A percentile compares a stretch with the other conserved stretches of the same genome.
These are phyloP conservation scores for Immersiella caudata DNA, from an alignment of 495 filamentous ascomycete genomes.

Conservation along the genomic window DNA sequence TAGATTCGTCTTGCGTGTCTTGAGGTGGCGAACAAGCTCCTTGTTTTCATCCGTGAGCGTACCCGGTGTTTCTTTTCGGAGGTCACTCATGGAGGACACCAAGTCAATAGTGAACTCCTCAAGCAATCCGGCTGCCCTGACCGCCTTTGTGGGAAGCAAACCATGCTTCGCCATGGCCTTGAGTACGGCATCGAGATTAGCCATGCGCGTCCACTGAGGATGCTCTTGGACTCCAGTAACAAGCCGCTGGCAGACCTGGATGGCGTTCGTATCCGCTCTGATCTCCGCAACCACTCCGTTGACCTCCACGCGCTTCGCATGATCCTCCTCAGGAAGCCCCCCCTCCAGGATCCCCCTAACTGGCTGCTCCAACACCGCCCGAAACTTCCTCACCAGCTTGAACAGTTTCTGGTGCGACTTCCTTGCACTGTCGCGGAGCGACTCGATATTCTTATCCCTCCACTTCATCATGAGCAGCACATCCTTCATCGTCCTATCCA, in stretches of 20 bases:
- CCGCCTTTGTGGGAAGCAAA: conserved; percentile 50
- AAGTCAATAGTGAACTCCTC: conserved; percentile 68
- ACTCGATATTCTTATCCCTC: conserved; percentile 94
- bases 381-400: conserved; percentile 86
- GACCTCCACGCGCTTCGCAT: conserved; percentile 3
- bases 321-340: conserved; percentile 61
- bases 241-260: conserved; percentile 53
- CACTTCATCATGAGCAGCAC: conserved; percentile 87
- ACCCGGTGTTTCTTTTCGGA: conserved; percentile 79
- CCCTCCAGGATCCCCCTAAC: conserved; percentile 64
- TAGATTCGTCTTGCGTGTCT: conserved; percentile 85
- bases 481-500: conserved; percentile 87
- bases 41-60: conserved; percentile 81
- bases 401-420: conserved; percentile 91
- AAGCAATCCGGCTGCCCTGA: conserved; percentile 63
- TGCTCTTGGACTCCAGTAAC: conserved; percentile 60
- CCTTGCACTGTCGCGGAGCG: conserved; percentile 81
- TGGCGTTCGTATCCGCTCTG: conserved; percentile 48
- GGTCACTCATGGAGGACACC: conserved; percentile 64
- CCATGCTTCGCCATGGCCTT: conserved; percentile 52
- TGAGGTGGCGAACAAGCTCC: conserved; percentile 78
- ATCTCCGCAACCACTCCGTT: conserved; percentile 31
- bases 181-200: conserved; percentile 65
- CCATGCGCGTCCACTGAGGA: conserved; percentile 63
- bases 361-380: conserved; percentile 71